Evolutionary conservation across 176 grass and related monocot genomes (phyloP), one percentile per base, ranked within the genome.

Genomic region (Chloris gayana): DNA sequence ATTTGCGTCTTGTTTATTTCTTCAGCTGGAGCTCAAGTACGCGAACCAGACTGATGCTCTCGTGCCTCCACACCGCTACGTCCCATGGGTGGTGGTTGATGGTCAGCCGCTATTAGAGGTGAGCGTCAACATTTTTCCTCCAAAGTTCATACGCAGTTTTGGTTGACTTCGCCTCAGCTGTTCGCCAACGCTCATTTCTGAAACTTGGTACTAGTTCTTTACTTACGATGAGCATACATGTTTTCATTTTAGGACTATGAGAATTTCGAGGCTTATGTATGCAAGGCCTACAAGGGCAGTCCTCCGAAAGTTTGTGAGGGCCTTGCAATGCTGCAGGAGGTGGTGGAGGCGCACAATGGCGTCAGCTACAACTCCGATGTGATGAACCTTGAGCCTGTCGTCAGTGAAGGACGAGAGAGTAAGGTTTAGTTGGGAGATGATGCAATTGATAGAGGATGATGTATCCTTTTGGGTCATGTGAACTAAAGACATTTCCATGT

Each of bases 71-170:
- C 92, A 95, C 80, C 86, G 11, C 82, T 99, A 91, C 56, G 92
- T 99, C 22, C 92, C 92, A 3, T 95, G 96, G 96, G 96, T 99
- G 64, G 92, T 99, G 49, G 92, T 99, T 84, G 68, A 93, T 75
- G 86, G 90, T 4, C 21, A 93, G 57, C 96, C 96, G 9, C 88
- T 95, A 12, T 78, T 93, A 42, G 90, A 90, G 0, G 96, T 89
- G 62, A 91, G 88, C 64, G 26, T 0, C 6, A 89, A 84, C 56
- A 59, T 67, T 35, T 67, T 35, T 4, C 24, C 22, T 6, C 27
- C 3, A 29, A 32, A 72, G 0, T 22, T 67, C 25, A 26, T 0
- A 27, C n/a, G 18, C 22, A 24, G 3, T 29, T 7, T 22, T 35
- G 18, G 69, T 21, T 37, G 39, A 17, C 14, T 5, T 50, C 7